Conservation (phyloP, 306 rosid genomes). For the Acmispon strigosus region DNA sequence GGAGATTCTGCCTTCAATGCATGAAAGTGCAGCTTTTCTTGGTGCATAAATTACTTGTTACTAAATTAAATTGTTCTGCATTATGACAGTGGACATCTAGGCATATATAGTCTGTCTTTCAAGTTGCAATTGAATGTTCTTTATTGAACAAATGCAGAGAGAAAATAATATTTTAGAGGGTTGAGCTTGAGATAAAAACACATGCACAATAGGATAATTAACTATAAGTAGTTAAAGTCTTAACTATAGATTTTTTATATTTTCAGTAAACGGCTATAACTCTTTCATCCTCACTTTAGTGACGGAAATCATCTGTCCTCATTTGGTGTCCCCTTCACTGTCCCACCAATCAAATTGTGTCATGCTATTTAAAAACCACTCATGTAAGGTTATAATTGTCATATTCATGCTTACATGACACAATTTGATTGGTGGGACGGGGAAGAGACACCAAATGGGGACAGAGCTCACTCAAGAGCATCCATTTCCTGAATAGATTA, state of each 20-base stretch:
- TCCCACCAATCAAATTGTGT: too few relatives aligned
- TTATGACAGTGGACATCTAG: background rate
- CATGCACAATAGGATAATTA: background rate
- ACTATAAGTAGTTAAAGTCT: background rate
- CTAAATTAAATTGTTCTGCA: background rate
- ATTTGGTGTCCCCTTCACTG: too few relatives aligned
- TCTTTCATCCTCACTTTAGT: too few relatives aligned
- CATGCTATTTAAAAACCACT: too few relatives aligned
- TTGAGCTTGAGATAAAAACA: background rate
- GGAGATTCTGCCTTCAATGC: background rate
- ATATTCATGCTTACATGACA: too few relatives aligned
- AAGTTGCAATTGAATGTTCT: background rate
- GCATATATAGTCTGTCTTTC: background rate
- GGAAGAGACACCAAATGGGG: too few relatives aligned
- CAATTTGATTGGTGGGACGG: too few relatives aligned
- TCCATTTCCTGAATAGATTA: background rate
- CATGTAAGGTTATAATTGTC: too few relatives aligned
- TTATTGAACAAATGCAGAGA: background rate
- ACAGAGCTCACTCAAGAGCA: background rate
- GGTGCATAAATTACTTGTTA: background rate
- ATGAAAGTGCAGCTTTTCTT: conserved; percentile 17
- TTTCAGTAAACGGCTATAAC: background rate
- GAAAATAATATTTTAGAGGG: background rate
- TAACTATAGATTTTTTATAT: background rate
- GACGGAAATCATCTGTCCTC: too few relatives aligned